A percentile compares a stretch with the other conserved stretches of the same genome.
Conservation (phyloP, 2,329 filamentous ascomycete species). For the Thielaviopsis musarum region DNA sequence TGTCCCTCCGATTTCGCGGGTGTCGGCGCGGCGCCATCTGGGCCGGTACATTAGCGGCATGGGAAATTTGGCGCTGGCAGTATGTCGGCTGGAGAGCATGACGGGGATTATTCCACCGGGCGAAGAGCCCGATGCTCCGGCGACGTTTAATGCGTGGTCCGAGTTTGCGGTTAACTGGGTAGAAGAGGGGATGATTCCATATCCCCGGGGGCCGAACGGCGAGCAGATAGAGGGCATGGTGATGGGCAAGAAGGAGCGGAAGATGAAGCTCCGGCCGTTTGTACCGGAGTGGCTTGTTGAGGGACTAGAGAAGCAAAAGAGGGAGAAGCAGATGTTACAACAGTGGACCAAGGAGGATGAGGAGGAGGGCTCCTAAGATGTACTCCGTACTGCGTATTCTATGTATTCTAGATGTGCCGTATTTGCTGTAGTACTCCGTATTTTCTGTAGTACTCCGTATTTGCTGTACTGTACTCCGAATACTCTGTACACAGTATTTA, state of each 20-base stretch:
- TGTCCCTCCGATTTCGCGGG: constrained; percentile 30
- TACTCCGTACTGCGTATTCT: neutral
- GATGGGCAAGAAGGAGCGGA: constrained; percentile 20
- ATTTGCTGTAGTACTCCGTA: too few relatives aligned
- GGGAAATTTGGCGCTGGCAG: constrained; percentile 71
- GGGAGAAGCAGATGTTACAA: neutral
- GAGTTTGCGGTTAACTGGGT: constrained; percentile 44
- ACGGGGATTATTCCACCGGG: constrained; percentile 60
- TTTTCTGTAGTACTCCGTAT: too few relatives aligned
- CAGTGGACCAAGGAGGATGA: neutral
- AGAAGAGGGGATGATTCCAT: constrained; percentile 37
- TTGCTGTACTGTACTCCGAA: too few relatives aligned
- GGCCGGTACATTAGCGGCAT: constrained; percentile 68
- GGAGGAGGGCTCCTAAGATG: neutral
- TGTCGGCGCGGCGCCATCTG: constrained; percentile 44
- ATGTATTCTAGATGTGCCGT: too few relatives aligned
- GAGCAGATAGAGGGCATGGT: constrained; percentile 46
- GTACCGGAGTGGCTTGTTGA: constrained; percentile 58
- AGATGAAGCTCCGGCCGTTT: constrained; percentile 54
- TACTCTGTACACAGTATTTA: too few relatives aligned
- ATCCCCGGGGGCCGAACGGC: constrained; percentile 41
- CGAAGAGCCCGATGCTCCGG: constrained; percentile 36
- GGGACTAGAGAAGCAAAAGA: constrained; percentile 19
- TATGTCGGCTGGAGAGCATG: constrained; percentile 85
- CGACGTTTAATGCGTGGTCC: constrained; percentile 42